Base-by-base conservation (phyloP, 139 green algal genomes). In the Zygnema circumcarinatum region DNA sequence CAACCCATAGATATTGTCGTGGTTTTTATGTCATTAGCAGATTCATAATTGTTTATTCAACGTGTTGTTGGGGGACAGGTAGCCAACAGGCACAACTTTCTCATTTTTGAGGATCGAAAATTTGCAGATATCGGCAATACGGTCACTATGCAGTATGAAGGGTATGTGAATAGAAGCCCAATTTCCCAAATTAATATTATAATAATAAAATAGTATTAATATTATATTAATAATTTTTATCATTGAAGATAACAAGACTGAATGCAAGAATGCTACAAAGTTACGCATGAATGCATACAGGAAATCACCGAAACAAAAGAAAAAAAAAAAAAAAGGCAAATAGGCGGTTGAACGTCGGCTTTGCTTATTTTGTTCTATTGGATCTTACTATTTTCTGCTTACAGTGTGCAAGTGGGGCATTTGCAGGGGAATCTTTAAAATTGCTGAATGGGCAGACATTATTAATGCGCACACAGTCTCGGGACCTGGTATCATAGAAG, bases 71-170 rank as follows among this genome's bases (percentile, higher is more conserved):
- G 7, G 69, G 36, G 81, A 1, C 80, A 91, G 39, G 84, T 99
- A 3, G 96, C 96, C 1, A 90, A 95, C 0, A 96, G 97, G 91
- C 96, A 99, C 89, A 94, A 99, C 90, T 99, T 99, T 88, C 68
- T 99, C 38, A 98, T 99, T 69, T 99, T 99, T 87, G 97, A 99
- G 93, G 97, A 99, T 92, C 94, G 97, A 84, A 99, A 99, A 92
- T 99, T 99, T 94, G 97, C 97, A 0, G 97, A 99, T 93, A 99
- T 99, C 74, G 97, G 97, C 87, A 99, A 99, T 95, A 99, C 97
- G 0, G 97, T 99, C 54, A 96, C 97, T 29, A 92, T 90, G 52
- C 96, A 98, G 92, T 93, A 93, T 76, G 47, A 33, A 31, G 87
- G 87, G 87, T 91, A 67, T 79, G 87, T 88, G 2, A 81, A 36